Conservation (phyloP, 805 yeast species). For the Kluyveromyces aestuarii region DNA sequence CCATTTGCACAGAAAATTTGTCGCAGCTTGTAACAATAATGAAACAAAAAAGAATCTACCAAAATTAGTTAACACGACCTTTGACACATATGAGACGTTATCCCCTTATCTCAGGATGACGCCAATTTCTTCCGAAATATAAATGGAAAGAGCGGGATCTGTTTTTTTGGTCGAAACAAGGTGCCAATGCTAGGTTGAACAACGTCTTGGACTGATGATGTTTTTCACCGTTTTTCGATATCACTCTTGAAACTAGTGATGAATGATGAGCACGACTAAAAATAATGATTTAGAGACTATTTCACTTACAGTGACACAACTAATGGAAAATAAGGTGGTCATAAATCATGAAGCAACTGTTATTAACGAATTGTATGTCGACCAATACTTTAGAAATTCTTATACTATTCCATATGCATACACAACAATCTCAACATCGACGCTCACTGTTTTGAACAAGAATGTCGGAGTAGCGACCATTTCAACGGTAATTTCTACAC, state of each 20-base stretch:
- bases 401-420: constrained; percentile 5
- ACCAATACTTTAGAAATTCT: constrained; percentile 2
- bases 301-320: background rate
- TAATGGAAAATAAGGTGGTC: background rate
- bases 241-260: background rate
- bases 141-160: background rate
- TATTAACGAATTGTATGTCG: constrained; percentile 5
- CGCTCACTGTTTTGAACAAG: background rate
- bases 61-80: no score
- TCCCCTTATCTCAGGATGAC: no score
- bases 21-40: no score
- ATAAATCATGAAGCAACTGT: constrained; percentile 4
- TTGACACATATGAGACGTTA: no score
- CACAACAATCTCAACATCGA: constrained; percentile 4
- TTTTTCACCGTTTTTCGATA: background rate
- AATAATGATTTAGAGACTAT: background rate
- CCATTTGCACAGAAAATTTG: no score
- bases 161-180: background rate
- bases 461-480: constrained; percentile 1
- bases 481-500: background rate
- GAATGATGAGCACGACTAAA: background rate
- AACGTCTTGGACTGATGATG: background rate
- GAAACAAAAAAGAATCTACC: no score
- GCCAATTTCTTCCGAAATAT: no score
- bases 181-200: background rate